Percentiles rank a stretch among this genome's conserved stretches.
Evolutionary conservation across 345 rosid species (phyloP).

Genomic region (Eucalyptus curtisii): DNA sequence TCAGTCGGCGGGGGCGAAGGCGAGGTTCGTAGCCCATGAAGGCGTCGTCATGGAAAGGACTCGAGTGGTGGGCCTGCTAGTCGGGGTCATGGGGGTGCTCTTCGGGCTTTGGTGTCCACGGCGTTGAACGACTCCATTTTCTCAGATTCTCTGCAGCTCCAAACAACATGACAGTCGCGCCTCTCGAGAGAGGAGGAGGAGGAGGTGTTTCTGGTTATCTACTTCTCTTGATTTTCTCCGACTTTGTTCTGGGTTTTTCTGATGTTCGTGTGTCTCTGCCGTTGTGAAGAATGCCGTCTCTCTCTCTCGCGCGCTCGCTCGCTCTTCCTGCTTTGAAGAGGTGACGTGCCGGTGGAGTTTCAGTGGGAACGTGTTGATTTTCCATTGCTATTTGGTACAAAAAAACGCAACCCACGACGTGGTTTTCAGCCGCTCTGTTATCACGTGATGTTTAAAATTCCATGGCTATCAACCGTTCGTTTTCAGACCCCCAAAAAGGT

Average conservation of each 20-base stretch:
- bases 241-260: not conserved
- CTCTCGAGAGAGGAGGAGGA: not conserved
- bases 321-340: not conserved
- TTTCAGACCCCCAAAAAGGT: too few relatives aligned
- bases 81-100: not conserved
- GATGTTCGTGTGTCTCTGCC: not conserved
- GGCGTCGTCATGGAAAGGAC: not conserved
- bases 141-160: not conserved
- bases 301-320: not conserved
- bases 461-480: too few relatives aligned
- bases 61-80: not conserved
- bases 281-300: not conserved
- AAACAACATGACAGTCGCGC: accelerated
- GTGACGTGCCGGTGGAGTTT: not conserved
- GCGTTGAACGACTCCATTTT: not conserved
- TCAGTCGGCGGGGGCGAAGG: not conserved
- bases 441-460: too few relatives aligned
- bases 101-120: not conserved
- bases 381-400: not conserved
- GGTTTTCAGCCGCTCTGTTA: too few relatives aligned
- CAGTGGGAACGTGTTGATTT: not conserved
- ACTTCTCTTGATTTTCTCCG: not conserved
- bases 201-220: not conserved
- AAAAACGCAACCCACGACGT: too few relatives aligned
- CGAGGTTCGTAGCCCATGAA: not conserved